These are phyloP conservation scores for Mortierella sp. DNA, from an alignment of 371 early-diverging fungal species.

Conservation along the genomic window DNA sequence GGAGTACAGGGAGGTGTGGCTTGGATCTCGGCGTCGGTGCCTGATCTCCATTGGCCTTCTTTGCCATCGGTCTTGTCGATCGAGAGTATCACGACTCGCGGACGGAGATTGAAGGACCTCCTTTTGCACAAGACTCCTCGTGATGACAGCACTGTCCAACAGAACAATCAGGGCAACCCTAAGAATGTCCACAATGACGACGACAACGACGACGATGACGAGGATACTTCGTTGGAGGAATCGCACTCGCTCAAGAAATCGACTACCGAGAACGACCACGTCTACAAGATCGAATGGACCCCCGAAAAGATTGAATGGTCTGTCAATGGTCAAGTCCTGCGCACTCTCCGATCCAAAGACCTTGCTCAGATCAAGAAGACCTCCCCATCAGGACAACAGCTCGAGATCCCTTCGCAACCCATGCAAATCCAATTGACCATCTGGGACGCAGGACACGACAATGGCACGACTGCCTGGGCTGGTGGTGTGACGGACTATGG, in stretches of 20 bases:
- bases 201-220: neutral
- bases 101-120: slow-evolving; percentile 30
- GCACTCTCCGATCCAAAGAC: slow-evolving; percentile 1
- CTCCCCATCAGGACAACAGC: neutral
- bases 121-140: slow-evolving; percentile 9
- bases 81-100: slow-evolving; percentile 15
- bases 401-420: slow-evolving; percentile 9
- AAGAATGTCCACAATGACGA: neutral
- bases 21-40: neutral
- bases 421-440: slow-evolving; percentile 23
- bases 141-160: neutral
- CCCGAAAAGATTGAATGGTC: slow-evolving; percentile 15
- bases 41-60: slow-evolving; percentile 8
- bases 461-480: slow-evolving; percentile 13
- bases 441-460: slow-evolving; percentile 23
- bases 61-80: slow-evolving; percentile 17
- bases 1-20: neutral
- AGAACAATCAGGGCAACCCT: neutral
- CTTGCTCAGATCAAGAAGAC: neutral
- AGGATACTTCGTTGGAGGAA: slow-evolving; percentile 23
- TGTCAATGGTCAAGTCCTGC: slow-evolving; percentile 4
- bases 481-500: slow-evolving; percentile 12
- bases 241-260: slow-evolving; percentile 12
- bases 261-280: slow-evolving; percentile 4
- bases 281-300: slow-evolving; percentile 28